Evolutionary conservation across 768 basidiomycete genomes (phyloP), one percentile per base, ranked within the genome.

Genomic region (Leccinum arenicola): DNA sequence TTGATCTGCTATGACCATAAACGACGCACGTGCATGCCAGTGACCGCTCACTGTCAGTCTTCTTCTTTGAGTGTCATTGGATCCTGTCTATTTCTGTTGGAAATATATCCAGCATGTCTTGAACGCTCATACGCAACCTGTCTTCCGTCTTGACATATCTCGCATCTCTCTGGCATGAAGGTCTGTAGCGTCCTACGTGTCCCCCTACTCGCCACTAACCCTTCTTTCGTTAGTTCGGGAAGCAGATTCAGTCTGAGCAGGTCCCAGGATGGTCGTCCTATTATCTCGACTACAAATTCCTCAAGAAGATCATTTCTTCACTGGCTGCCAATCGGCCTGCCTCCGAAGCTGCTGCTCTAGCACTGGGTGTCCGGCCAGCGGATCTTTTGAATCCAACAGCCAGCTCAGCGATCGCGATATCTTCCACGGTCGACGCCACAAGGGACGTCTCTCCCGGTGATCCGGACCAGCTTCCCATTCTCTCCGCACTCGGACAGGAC

Each of bases 241-340:
- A 99, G 80, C 90, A 93, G 61, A 94, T 99, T 62, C 95, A 94
- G 74, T 86, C 90, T 31, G 91, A 96, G 73, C 94, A 97, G 78
- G 87, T 98, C 56, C 95, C 96, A 54, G 96, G 95, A 77, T 99
- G 96, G 96, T 93, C 92, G 29, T 73, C 80, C 47, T 93, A 92
- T 78, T 98, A 98, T 76, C 85, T 98, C 60, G 95, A 98, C 77
- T 99, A 99, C 84, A 99, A 99, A 80, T 90, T 89, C 68, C 82
- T 97, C 72, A 97, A 97, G 78, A 94, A 98, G 83, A 98, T 98
- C 68, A 95, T 99, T 68, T 96, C 95, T 61, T 97, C 95, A 14
- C 84, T 98, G 61, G 86, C 87, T 53, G 89, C 91, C 31, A 91
- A 94, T 73, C 85, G 92, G 59, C 93, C 94, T 7, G 91, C 91